phyloP scores from a whole-genome alignment of 768 basidiomycete species.

The Auricularia cornea region DNA sequence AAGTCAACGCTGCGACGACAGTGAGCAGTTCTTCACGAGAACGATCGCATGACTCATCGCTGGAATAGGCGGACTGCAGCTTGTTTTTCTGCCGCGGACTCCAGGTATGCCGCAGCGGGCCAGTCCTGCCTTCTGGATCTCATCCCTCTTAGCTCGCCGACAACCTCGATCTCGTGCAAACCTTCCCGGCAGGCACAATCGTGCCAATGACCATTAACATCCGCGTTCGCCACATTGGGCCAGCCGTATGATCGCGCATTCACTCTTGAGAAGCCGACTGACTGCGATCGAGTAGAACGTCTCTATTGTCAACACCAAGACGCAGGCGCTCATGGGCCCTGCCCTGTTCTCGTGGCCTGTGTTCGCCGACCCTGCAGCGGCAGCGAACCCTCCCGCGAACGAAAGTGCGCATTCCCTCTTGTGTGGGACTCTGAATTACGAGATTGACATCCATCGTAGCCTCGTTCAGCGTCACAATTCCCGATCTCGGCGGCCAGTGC shows the following conservation, averaged over 20 bases:
- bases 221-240: neutral
- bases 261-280: neutral
- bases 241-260: neutral
- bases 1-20: neutral
- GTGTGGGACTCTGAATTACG: too few species aligned
- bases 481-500: neutral
- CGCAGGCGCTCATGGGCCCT: neutral
- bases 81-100: neutral
- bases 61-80: neutral
- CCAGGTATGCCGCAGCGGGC: neutral
- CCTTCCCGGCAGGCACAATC: neutral
- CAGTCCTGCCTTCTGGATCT: neutral
- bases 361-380: neutral
- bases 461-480: neutral
- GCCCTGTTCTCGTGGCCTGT: neutral
- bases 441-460: too few species aligned
- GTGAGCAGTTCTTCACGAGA: neutral
- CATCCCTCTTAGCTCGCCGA: neutral
- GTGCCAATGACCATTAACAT: neutral
- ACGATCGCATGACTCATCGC: neutral
- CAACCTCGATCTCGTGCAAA: neutral
- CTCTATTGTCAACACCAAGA: neutral
- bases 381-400: neutral
- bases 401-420: neutral
- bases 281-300: neutral